phyloP scores from a whole-genome alignment of 345 rosid genomes.

The Sisymbrium irio region DNA sequence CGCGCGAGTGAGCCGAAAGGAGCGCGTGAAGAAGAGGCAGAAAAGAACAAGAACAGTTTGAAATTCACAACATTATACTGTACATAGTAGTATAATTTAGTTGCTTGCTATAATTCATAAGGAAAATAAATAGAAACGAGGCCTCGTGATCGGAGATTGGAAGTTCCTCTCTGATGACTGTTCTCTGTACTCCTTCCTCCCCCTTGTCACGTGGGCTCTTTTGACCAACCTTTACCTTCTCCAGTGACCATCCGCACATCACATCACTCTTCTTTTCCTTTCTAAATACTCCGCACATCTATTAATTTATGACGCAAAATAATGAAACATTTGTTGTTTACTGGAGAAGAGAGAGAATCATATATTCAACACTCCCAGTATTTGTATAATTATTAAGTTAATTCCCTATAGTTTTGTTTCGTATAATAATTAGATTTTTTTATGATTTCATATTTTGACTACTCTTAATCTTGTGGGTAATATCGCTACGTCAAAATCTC shows the following conservation, averaged over 20 bases:
- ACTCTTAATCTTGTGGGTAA: neutral
- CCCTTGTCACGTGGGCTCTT: conserved; percentile 1
- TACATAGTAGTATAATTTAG: too few relatives aligned
- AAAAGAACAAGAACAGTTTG: neutral
- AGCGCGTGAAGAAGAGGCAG: neutral
- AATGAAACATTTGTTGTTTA: neutral
- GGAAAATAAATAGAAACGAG: neutral
- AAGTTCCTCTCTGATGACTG: neutral
- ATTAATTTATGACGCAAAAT: neutral
- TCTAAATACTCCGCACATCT: neutral
- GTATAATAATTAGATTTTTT: too few relatives aligned
- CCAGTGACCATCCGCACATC: neutral
- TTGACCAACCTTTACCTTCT: conserved; percentile 3
- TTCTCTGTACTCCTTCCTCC: neutral
- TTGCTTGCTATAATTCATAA: neutral
- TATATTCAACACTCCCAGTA: neutral
- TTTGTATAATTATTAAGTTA: neutral
- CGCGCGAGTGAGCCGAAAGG: neutral
- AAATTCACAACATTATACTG: too few relatives aligned
- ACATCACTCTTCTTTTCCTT: neutral
- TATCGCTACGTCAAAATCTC: neutral
- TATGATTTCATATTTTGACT: neutral
- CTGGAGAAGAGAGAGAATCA: neutral
- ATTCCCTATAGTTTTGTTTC: too few relatives aligned
- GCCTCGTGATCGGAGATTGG: conserved; percentile 5